Base-by-base conservation (phyloP, 2,329 filamentous ascomycete genomes). In the Aspergillus sp. region DNA sequence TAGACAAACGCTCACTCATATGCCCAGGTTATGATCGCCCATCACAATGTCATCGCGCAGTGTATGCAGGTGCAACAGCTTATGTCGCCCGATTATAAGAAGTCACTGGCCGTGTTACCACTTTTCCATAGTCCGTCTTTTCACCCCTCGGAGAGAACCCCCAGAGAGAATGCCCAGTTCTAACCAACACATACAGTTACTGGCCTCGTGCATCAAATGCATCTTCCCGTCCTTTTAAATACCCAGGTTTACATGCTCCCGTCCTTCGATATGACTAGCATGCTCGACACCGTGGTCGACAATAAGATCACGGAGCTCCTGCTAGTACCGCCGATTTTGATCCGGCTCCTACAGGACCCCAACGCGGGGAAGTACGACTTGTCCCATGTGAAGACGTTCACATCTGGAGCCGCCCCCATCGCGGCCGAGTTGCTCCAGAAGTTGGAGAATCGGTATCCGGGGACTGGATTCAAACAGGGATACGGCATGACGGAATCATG, bases 401-500 rank as follows among this genome's bases (percentile, higher is more conserved):
- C 82, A 0, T 85, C 82, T 1, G 86, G 86, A 7, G 86, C 86
- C 0, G 87, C 87, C 0, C 87, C 86, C 0, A 71, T 87, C 3
- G 80, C 78, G 2, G 76, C 78, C 6, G 83, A 88, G 67, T 82
- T 89, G 56, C 77, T 88, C 16, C 79, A 82, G 24, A 77, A 82
- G 24, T 75, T 89, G 14, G 73, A 84, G 58, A 76, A 79, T 60
- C 82, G 80, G 52, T 88, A 87, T 65, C 86, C 86, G 0, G 74
- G 80, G 1, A 85, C 82, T 0, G 85, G 84, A 0, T 87, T 89
- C 71, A 85, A 85, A 65, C 86, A 88, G 67, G 86, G 85, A 1
- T 89, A 88, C 65, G 87, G 87, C 29, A 89, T 90, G 86, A 90
- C 87, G 0, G 87, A 89, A 70, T 84, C 80, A 0, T 89, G 85